A percentile compares a stretch with the other conserved stretches of the same genome.
These are phyloP conservation scores for Coemansia asiatica DNA, from an alignment of 192 early-diverging fungal genomes.

Conservation along the genomic window DNA sequence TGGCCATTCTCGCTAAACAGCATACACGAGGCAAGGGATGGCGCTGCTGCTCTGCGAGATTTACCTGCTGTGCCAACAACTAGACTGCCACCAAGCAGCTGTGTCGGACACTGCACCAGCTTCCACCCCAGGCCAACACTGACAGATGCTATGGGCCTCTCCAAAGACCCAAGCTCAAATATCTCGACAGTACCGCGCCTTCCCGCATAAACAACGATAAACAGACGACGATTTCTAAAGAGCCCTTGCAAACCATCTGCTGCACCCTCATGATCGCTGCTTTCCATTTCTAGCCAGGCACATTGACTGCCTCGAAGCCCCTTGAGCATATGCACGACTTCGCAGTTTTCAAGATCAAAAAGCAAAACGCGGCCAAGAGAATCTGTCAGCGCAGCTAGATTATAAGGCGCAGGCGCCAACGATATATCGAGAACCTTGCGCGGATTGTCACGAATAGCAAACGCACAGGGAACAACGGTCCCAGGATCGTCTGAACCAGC, in stretches of 20 bases:
- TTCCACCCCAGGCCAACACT: slow-evolving; percentile 37
- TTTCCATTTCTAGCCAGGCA: slow-evolving; percentile 41
- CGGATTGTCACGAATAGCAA: slow-evolving; percentile 36
- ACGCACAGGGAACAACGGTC: slow-evolving; percentile 30
- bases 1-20: slow-evolving; percentile 27
- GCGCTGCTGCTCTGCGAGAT: slow-evolving; percentile 23
- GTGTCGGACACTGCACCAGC: slow-evolving; percentile 42
- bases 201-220: slow-evolving; percentile 35
- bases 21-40: slow-evolving; percentile 23
- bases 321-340: slow-evolving; percentile 46
- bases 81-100: slow-evolving; percentile 48
- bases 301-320: slow-evolving; percentile 49
- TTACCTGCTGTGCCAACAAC: slow-evolving; percentile 22
- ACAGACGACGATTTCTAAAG: slow-evolving; percentile 2
- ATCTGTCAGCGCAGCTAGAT: slow-evolving; percentile 40
- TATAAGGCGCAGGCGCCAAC: slow-evolving; percentile 30
- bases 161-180: slow-evolving; percentile 26
- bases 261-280: not conserved
- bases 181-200: slow-evolving; percentile 35
- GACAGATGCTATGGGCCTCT: slow-evolving; percentile 28
- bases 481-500: slow-evolving; percentile 15
- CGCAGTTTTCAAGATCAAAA: slow-evolving; percentile 44
- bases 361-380: slow-evolving; percentile 38
- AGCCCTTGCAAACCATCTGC: not conserved
- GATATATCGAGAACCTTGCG: slow-evolving; percentile 45